phyloP scores from a whole-genome alignment of 2,329 filamentous ascomycete genomes.

The Penicillium rolfsii region DNA sequence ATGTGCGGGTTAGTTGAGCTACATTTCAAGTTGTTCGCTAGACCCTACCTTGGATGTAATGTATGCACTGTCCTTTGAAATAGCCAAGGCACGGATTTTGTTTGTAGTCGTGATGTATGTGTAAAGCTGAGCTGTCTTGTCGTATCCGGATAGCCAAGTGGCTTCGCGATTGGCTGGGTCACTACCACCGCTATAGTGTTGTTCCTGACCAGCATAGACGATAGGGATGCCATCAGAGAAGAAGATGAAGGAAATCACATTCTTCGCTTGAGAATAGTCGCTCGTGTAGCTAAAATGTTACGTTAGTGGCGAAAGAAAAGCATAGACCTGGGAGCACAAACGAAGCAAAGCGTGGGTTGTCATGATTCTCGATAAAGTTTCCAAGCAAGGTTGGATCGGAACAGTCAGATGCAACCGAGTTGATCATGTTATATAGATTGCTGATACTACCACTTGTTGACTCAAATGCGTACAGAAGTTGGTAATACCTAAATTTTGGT shows the following conservation, averaged over 20 bases:
- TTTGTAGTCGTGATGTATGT: constrained; percentile 54
- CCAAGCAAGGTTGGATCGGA: constrained; percentile 55
- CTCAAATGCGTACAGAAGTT: constrained; percentile 42
- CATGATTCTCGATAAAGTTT: constrained; percentile 65
- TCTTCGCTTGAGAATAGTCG: constrained; percentile 57
- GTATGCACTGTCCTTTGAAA: constrained; percentile 45
- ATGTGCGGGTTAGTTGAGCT: background rate
- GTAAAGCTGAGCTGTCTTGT: constrained; percentile 54
- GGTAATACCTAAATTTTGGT: constrained; percentile 49
- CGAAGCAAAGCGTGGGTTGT: constrained; percentile 59
- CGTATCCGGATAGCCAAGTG: constrained; percentile 59
- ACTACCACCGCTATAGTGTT: constrained; percentile 59
- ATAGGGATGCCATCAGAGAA: constrained; percentile 66
- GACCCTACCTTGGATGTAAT: constrained; percentile 42
- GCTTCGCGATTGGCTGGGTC: constrained; percentile 60
- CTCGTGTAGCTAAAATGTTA: constrained; percentile 31
- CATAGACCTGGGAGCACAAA: constrained; percentile 11
- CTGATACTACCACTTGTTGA: constrained; percentile 40
- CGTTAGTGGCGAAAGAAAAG: background rate
- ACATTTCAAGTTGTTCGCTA: no score
- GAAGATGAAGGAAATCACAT: constrained; percentile 64
- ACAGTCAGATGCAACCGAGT: constrained; percentile 40
- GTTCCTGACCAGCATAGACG: constrained; percentile 70
- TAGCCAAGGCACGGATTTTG: constrained; percentile 52
- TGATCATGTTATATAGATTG: constrained; percentile 41